Evolutionary conservation across 495 filamentous ascomycete genomes (phyloP).

Genomic region (Cetradonia linearis): DNA sequence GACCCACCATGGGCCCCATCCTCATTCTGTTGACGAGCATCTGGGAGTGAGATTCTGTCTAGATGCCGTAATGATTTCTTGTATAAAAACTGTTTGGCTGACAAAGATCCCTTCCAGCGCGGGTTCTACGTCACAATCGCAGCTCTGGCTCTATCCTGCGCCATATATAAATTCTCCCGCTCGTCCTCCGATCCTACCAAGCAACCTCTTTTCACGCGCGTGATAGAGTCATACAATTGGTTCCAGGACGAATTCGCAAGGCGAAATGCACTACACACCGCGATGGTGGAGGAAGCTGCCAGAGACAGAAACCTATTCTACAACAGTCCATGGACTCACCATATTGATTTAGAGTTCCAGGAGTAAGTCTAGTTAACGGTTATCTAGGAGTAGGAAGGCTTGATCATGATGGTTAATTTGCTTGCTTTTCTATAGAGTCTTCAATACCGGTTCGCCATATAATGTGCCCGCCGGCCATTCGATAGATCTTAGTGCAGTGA

Average conservation of each 20-base stretch:
- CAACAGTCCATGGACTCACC: slow-evolving; percentile 37
- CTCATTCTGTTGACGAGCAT: slow-evolving; percentile 49
- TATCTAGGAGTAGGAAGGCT: neutral
- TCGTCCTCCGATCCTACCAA: slow-evolving; percentile 28
- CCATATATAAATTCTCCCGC: slow-evolving; percentile 45
- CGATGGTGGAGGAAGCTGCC: slow-evolving; percentile 59
- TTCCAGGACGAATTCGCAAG: slow-evolving; percentile 43
- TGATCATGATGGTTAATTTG: neutral
- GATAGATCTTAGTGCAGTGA: slow-evolving; percentile 49
- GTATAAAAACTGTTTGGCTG: slow-evolving; percentile 7
- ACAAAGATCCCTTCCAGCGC: slow-evolving; percentile 33
- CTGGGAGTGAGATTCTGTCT: slow-evolving; percentile 46
- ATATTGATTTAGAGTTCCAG: slow-evolving; percentile 49
- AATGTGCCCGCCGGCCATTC: slow-evolving; percentile 54
- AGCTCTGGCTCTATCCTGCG: slow-evolving; percentile 45
- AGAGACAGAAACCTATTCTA: slow-evolving; percentile 56
- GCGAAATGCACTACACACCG: slow-evolving; percentile 53
- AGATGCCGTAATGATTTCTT: slow-evolving; percentile 19
- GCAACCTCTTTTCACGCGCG: slow-evolving; percentile 44
- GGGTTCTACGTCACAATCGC: slow-evolving; percentile 58
- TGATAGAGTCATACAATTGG: slow-evolving; percentile 46
- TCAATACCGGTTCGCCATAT: slow-evolving; percentile 51
- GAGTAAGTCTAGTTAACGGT: slow-evolving; percentile 45
- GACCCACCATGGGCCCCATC: slow-evolving; percentile 29
- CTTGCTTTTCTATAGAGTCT: slow-evolving; percentile 34